phyloP scores from a whole-genome alignment of 2,329 filamentous ascomycete species.

The Cordyceps pruinosa region DNA sequence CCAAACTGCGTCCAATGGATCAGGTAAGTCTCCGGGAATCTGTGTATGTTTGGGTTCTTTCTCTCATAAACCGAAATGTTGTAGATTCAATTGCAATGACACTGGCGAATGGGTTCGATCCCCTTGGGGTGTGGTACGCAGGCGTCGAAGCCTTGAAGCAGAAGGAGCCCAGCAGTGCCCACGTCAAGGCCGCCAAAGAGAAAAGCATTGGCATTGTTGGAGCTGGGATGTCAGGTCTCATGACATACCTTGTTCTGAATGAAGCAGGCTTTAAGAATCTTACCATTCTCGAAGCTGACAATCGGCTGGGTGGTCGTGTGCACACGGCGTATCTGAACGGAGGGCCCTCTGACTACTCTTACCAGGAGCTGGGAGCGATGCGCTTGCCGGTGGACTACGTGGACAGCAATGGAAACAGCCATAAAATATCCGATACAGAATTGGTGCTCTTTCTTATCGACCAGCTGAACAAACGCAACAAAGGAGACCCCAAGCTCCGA shows the following conservation, averaged over 20 bases:
- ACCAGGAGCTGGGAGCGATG: slow-evolving; percentile 63
- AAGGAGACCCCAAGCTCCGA: slow-evolving; percentile 37
- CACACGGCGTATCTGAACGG: slow-evolving; percentile 56
- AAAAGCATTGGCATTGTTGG: slow-evolving; percentile 59
- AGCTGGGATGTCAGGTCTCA: slow-evolving; percentile 58
- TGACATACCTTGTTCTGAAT: slow-evolving; percentile 47
- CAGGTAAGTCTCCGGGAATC: background rate
- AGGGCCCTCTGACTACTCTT: slow-evolving; percentile 55
- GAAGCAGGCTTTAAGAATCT: slow-evolving; percentile 52
- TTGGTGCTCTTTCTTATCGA: slow-evolving; percentile 58
- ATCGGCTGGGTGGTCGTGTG: slow-evolving; percentile 56
- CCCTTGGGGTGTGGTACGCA: slow-evolving; percentile 47
- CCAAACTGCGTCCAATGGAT: background rate
- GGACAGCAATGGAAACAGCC: slow-evolving; percentile 46
- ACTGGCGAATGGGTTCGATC: slow-evolving; percentile 43
- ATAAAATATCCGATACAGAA: slow-evolving; percentile 54
- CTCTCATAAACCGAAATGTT: background rate
- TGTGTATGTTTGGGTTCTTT: background rate
- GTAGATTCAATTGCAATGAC: slow-evolving; percentile 37
- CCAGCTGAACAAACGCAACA: slow-evolving; percentile 53
- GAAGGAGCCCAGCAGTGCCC: slow-evolving; percentile 40
- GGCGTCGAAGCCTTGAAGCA: slow-evolving; percentile 52
- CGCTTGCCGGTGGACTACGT: slow-evolving; percentile 50
- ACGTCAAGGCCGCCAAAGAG: slow-evolving; percentile 15
- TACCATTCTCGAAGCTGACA: slow-evolving; percentile 53